Evolutionary conservation across 2,329 filamentous ascomycete genomes (phyloP), one percentile per base, ranked within the genome.

Genomic region (Paraconiothyrium brasiliense): DNA sequence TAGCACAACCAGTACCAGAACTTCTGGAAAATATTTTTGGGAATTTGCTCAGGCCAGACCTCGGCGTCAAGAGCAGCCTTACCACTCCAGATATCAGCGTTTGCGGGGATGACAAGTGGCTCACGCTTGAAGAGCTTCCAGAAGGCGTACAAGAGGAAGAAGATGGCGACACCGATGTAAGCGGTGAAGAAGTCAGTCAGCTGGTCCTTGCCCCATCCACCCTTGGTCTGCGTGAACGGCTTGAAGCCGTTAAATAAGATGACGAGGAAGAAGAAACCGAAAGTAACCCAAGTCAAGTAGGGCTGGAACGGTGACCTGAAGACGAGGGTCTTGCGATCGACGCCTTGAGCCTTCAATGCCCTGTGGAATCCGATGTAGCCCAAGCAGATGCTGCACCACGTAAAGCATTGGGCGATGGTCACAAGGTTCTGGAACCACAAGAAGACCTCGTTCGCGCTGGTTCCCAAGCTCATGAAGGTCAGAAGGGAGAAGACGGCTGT

Each of bases 401-500:
- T 84, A 61, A 86, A 85, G 67, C 86, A 79, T 10, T 83, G 84
- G 0, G 82, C 83, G 4, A 84, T 82, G 61, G 84, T 91, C 34
- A 87, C 89, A 55, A 92, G 84, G 75, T 90, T 91, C 71, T 88
- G 84, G 76, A 92, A 91, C 88, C 90, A 92, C 46, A 81, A 80
- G 75, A 92, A 92, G 27, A 84, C 76, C 16, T 79, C 76, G 57
- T 79, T 79, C 14, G 81, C 81, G 35, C 77, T 79, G 55, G 76
- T 81, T 16, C 78, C 81, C 37, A 83, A 78, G 58, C 82, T 84
- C 64, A 86, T 80, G 67, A 84, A 86, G 3, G 83, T 82, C 50
- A 86, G 76, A 2, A 79, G 71, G 13, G 79, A 79, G 68, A 84
- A 81, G 34, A 81, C 70, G 6, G 73, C 72, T 11, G 75, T 77